Conservation (phyloP, 257 asterid species). For the Henckelia pumila region DNA sequence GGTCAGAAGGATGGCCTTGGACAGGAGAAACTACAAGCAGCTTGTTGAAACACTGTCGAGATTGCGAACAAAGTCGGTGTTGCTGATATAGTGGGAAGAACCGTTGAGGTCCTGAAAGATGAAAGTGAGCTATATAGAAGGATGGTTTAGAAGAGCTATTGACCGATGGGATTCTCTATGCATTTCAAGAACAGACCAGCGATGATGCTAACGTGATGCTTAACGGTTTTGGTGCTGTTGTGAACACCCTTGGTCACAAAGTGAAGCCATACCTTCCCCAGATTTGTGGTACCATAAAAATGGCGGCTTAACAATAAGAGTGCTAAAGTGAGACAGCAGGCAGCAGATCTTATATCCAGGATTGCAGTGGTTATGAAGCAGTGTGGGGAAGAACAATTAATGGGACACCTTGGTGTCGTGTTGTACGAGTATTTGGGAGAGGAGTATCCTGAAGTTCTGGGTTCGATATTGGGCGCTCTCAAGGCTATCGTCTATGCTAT, state of each 20-base stretch:
- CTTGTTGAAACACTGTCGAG: constrained; percentile 87
- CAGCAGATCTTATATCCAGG: constrained; percentile 83
- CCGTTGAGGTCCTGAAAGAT: constrained; percentile 83
- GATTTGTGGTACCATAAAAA: constrained; percentile 87
- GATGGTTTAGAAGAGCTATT: constrained; percentile 87
- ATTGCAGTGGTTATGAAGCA: constrained; percentile 93
- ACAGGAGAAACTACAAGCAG: constrained; percentile 80
- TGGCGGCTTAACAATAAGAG: constrained; percentile 94
- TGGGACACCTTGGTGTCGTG: constrained; percentile 96
- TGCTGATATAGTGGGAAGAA: constrained; percentile 83
- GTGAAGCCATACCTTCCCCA: constrained; percentile 90
- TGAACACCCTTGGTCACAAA: constrained; percentile 83
- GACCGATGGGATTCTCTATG: constrained; percentile 83
- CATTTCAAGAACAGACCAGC: constrained; percentile 93
- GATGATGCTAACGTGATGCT: constrained; percentile 96
- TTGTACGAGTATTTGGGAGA: constrained; percentile 82
- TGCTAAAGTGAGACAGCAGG: constrained; percentile 88
- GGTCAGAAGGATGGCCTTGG: constrained; percentile 95
- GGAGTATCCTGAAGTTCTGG: constrained; percentile 90
- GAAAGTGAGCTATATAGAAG: constrained; percentile 92
- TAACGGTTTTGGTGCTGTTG: constrained; percentile 92
- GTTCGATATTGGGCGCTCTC: constrained; percentile 82
- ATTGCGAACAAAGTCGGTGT: constrained; percentile 92
- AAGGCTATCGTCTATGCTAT: constrained; percentile 88
- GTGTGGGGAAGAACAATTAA: constrained; percentile 82